A percentile compares a stretch with the other conserved stretches of the same genome.
Conservation (phyloP, 441 rosid genomes). For the Omphalea diandra region DNA sequence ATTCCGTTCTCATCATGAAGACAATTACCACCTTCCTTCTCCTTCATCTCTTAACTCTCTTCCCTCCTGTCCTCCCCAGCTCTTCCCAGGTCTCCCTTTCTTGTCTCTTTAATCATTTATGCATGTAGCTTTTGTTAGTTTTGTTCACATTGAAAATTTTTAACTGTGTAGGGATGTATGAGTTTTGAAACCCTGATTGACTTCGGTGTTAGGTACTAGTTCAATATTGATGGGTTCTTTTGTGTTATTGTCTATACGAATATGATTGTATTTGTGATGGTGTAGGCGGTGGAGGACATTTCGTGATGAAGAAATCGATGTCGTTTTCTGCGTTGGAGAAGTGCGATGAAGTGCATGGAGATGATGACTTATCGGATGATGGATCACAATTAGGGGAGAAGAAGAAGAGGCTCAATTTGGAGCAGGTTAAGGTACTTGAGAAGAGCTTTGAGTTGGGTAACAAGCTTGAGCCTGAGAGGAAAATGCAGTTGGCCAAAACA, state of each 20-base stretch:
- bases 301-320: constrained; percentile 82
- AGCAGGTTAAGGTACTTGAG: constrained; percentile 91
- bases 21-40: constrained; percentile 57
- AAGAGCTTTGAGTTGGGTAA: constrained; percentile 89
- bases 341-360: constrained; percentile 54
- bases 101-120: not conserved
- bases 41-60: constrained; percentile 47
- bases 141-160: too few relatives aligned
- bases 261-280: not conserved
- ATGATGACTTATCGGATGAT: constrained; percentile 91
- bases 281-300: constrained; percentile 53
- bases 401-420: constrained; percentile 88
- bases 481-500: constrained; percentile 83
- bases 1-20: constrained; percentile 67
- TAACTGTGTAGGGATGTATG: too few relatives aligned
- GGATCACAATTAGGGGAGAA: constrained; percentile 89
- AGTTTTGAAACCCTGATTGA: too few relatives aligned
- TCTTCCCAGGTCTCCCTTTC: constrained; percentile 56
- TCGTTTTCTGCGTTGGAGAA: constrained; percentile 71
- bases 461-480: constrained; percentile 97
- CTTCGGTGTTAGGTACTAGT: not conserved
- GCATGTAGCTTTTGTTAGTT: too few relatives aligned
- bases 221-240: too few relatives aligned
- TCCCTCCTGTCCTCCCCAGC: constrained; percentile 74
- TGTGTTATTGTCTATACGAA: too few relatives aligned